phyloP scores from a whole-genome alignment of 768 basidiomycete species.

The Lactarius vividus region DNA sequence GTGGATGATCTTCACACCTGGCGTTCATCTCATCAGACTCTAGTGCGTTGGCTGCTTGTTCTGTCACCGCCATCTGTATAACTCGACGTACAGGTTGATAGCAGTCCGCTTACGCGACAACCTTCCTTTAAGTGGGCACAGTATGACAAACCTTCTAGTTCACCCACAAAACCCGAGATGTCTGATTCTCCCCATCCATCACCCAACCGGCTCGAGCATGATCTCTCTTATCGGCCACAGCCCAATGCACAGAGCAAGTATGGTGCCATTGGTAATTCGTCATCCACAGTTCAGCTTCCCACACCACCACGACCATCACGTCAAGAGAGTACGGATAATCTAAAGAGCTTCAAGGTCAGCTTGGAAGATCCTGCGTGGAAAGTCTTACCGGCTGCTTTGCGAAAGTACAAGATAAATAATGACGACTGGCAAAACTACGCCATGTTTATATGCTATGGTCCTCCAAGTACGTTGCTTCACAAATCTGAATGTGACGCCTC shows the following conservation, averaged over 20 bases:
- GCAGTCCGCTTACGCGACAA: slow-evolving; percentile 59
- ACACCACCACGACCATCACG: slow-evolving; percentile 46
- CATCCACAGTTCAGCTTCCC: slow-evolving; percentile 24
- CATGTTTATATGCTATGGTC: slow-evolving; percentile 98
- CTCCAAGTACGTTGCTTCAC: slow-evolving; percentile 57
- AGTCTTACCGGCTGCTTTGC: slow-evolving; percentile 94
- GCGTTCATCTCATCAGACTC: slow-evolving; percentile 30
- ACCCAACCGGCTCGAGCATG: slow-evolving; percentile 75
- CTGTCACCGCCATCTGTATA: slow-evolving; percentile 28
- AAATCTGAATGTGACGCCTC: neutral
- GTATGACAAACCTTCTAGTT: slow-evolving; percentile 71
- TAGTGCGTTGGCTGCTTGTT: slow-evolving; percentile 33
- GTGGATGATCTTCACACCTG: slow-evolving; percentile 60
- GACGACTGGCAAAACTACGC: slow-evolving; percentile 99
- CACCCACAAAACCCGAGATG: slow-evolving; percentile 73
- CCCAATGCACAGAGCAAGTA: slow-evolving; percentile 19
- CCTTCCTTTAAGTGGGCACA: slow-evolving; percentile 89
- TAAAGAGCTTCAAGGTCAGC: slow-evolving; percentile 96
- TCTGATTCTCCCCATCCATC: slow-evolving; percentile 77
- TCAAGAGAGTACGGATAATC: slow-evolving; percentile 68
- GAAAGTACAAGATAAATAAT: slow-evolving; percentile 98
- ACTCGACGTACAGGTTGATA: slow-evolving; percentile 32
- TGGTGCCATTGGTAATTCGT: slow-evolving; percentile 5
- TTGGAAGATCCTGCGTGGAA: slow-evolving; percentile 99
- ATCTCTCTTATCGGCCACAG: slow-evolving; percentile 36